Percentiles rank a stretch among this genome's conserved stretches.
These are phyloP conservation scores for Fusarium sambucinum DNA, from an alignment of 2,329 filamentous ascomycete species.

Conservation along the genomic window DNA sequence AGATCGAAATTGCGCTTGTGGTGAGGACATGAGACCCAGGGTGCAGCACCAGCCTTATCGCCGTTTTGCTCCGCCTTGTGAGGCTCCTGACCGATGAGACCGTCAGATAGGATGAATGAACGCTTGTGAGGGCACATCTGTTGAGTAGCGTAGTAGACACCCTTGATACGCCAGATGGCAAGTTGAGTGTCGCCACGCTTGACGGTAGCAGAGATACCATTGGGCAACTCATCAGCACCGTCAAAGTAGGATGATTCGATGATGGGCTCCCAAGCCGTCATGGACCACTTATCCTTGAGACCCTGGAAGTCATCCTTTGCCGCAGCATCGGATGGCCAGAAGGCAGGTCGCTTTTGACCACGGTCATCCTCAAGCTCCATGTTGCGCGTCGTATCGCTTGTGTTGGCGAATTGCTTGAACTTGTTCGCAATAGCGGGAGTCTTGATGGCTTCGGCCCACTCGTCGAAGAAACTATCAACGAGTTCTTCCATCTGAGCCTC, in stretches of 20 bases:
- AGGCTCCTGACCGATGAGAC: conserved; percentile 78
- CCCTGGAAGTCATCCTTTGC: conserved; percentile 79
- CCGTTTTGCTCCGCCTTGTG: conserved; percentile 44
- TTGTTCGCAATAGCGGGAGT: conserved; percentile 74
- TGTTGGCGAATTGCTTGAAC: conserved; percentile 90
- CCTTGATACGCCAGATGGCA: conserved; percentile 85
- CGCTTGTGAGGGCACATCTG: conserved; percentile 97
- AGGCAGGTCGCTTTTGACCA: conserved; percentile 77
- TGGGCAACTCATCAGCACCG: conserved; percentile 70
- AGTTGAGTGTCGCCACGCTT: conserved; percentile 92
- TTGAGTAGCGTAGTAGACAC: conserved; percentile 85
- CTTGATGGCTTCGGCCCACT: conserved; percentile 87
- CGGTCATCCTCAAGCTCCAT: conserved; percentile 80
- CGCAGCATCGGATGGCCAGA: conserved; percentile 78
- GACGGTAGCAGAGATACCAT: conserved; percentile 80
- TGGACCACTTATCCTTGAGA: conserved; percentile 70
- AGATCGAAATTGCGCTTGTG: conserved; percentile 93
- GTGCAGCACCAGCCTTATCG: conserved; percentile 47
- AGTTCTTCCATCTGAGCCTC: conserved; percentile 90
- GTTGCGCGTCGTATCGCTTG: conserved; percentile 73
- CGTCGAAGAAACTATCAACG: conserved; percentile 87
- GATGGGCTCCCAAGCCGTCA: conserved; percentile 80
- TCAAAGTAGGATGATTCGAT: conserved; percentile 77
- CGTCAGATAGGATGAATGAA: conserved; percentile 89
- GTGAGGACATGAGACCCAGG: conserved; percentile 89